Conservation (phyloP, 306 rosid species). For the Acacia acuminata region DNA sequence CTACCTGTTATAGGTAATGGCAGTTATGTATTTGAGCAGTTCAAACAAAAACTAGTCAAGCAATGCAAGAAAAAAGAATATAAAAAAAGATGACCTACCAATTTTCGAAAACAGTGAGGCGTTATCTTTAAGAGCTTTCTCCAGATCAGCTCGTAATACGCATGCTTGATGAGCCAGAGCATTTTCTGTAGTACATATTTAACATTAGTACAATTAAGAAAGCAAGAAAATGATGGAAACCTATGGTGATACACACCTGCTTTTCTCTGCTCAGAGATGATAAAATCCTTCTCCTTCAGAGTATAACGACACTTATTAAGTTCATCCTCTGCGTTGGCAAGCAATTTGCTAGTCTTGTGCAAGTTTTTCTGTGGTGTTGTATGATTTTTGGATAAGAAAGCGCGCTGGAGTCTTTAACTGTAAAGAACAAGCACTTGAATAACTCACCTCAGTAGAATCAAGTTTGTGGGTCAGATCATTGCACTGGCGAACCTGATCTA, state of each 20-base stretch:
- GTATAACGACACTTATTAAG: slow-evolving; percentile 66
- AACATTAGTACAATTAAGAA: slow-evolving; percentile 12
- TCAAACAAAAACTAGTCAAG: not conserved
- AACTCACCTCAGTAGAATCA: slow-evolving; percentile 78
- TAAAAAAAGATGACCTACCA: slow-evolving; percentile 40
- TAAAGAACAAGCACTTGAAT: not conserved
- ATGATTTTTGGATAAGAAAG: slow-evolving; percentile 5
- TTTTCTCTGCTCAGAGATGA: slow-evolving; percentile 87
- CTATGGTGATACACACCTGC: slow-evolving; percentile 54
- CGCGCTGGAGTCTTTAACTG: not conserved
- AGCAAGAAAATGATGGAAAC: not conserved
- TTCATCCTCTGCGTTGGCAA: slow-evolving; percentile 69
- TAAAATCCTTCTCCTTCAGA: slow-evolving; percentile 69
- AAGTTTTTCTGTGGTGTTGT: slow-evolving; percentile 59
- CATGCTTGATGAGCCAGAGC: slow-evolving; percentile 92
- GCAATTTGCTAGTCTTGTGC: slow-evolving; percentile 65
- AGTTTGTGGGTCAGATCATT: slow-evolving; percentile 74
- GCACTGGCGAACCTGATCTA: slow-evolving; percentile 68
- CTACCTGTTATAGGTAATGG: slow-evolving; percentile 50
- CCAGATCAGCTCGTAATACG: slow-evolving; percentile 71
- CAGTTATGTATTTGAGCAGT: not conserved
- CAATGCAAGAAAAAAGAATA: not conserved
- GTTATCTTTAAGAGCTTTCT: slow-evolving; percentile 80
- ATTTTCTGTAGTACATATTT: slow-evolving; percentile 58
- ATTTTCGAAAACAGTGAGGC: slow-evolving; percentile 75